phyloP scores from a whole-genome alignment of 2,329 filamentous ascomycete species.

The Fusarium sp. region DNA sequence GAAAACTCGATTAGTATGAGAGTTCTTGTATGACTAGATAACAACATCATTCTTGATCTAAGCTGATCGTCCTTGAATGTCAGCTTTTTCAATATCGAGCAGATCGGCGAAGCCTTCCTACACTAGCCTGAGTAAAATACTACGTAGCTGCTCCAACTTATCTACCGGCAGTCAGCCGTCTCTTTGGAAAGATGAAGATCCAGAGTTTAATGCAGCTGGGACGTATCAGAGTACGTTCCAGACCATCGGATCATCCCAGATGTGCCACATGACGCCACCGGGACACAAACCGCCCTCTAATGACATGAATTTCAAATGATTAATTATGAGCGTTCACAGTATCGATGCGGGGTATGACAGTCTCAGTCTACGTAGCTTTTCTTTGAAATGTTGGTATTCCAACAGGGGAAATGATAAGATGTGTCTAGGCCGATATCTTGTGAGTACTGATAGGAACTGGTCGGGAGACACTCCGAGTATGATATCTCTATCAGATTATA shows the following conservation, averaged over 20 bases:
- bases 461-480: background rate
- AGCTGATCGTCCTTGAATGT: no score
- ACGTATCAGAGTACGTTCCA: conserved; percentile 1
- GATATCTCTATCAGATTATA: background rate
- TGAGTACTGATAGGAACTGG: background rate
- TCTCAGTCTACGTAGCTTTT: no score
- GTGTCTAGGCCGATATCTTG: no score
- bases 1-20: no score
- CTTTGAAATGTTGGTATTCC: no score
- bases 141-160: no score
- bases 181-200: background rate
- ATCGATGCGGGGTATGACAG: background rate
- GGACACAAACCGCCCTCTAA: background rate
- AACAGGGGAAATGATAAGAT: no score
- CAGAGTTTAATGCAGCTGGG: background rate
- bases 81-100: no score
- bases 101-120: background rate
- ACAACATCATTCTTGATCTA: no score
- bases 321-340: background rate
- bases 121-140: no score
- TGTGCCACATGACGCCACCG: background rate
- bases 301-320: background rate
- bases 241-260: background rate
- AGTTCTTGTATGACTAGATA: no score
- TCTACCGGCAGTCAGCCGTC: no score